These are phyloP conservation scores for Pogostemon cablin DNA, from an alignment of 257 asterid species.

Conservation along the genomic window DNA sequence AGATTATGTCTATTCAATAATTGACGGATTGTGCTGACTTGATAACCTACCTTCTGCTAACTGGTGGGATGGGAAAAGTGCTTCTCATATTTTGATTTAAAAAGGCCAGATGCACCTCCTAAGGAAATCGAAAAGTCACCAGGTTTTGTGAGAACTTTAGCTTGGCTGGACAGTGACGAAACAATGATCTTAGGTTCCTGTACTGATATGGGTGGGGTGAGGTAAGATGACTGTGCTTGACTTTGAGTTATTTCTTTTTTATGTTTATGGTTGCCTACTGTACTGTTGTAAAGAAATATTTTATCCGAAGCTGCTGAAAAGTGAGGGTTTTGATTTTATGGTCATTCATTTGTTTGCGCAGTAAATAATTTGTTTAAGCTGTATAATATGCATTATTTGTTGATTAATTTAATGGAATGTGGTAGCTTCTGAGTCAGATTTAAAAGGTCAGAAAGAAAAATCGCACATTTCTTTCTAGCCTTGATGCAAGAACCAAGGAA, in stretches of 20 bases:
- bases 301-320: no score
- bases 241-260: background rate
- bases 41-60: slow-evolving; percentile 58
- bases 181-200: slow-evolving; percentile 81
- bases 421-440: no score
- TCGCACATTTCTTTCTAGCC: no score
- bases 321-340: no score
- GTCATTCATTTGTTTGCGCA: no score
- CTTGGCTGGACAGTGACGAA: slow-evolving; percentile 95
- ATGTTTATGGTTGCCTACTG: background rate
- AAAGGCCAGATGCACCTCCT: slow-evolving; percentile 83
- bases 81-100: slow-evolving; percentile 78
- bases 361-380: no score
- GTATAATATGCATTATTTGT: no score
- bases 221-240: slow-evolving; percentile 48
- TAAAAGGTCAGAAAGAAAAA: no score
- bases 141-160: slow-evolving; percentile 79
- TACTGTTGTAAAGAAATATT: no score
- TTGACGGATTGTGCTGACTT: background rate
- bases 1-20: slow-evolving; percentile 7
- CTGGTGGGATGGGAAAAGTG: slow-evolving; percentile 87
- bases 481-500: no score
- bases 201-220: slow-evolving; percentile 85
- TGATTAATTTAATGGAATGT: no score
- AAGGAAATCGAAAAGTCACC: slow-evolving; percentile 88